Evolutionary conservation across 768 basidiomycete species (phyloP), one percentile per base, ranked within the genome.

Genomic region (Dendrothele bispora): DNA sequence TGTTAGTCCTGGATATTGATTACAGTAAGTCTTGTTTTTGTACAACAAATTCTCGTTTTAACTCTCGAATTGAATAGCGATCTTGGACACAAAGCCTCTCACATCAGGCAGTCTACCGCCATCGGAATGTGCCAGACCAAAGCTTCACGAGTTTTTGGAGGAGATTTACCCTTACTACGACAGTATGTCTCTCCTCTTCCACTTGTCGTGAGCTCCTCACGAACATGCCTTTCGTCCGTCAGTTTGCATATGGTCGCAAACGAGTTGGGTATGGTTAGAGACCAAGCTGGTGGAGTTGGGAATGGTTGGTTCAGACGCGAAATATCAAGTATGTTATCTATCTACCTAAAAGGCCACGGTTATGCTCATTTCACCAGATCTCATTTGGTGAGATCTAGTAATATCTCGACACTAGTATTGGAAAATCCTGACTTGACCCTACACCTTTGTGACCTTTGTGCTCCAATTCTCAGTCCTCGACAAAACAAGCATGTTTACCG

Each of bases 171-270:
- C 85, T 5, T 73, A 83, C 60, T 95, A 95, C 61, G 91, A 95
- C 56, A 88, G 77, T 79, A 50, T 55, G 76, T 61, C 7, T 4
- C 7, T 11, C 18, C 15, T 32, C 47, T 12, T 21, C 15, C 39
- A 18, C 3, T 37, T 15, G 20, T n/a, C 27, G 15, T 12, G 30
- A 22, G 12, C 21, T 37, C 45, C 17, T 17, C 14, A 24, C 7
- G 43, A 39, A 18, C 11, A n/a, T 49, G 7, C 25, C 21, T 25
- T 30, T 37, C 28, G 6, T n/a, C 12, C 14, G 11, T 21, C 49
- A 79, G 78, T 95, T 51, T 88, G 87, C 56, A 87, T 95, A 52
- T 95, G 92, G 91, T 86, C 83, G 1, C 88, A 91, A 61, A 93
- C 91, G 3, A 84, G 82, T 53, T 93, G 91, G 91, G 74, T 89